Conservation (phyloP, 2,329 filamentous ascomycete genomes). For the Coleophoma cylindrospora region DNA sequence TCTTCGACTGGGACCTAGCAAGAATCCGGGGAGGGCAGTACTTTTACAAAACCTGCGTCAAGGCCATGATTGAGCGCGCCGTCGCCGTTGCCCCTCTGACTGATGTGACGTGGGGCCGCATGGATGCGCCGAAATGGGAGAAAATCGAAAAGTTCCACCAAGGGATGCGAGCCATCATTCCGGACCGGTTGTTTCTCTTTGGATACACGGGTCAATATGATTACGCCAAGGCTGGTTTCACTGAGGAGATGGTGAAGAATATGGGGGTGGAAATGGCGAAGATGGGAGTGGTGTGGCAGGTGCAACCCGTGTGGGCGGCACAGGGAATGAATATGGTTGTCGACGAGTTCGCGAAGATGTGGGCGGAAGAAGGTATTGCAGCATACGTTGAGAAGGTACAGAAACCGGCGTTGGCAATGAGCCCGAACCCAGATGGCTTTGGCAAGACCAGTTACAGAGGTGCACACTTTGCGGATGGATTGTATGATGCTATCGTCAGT, state of each 20-base stretch:
- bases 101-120: slow-evolving; percentile 56
- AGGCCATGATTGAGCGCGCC: slow-evolving; percentile 60
- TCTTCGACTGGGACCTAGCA: slow-evolving; percentile 63
- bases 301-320: slow-evolving; percentile 19
- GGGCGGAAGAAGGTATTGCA: slow-evolving; percentile 64
- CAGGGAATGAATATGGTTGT: slow-evolving; percentile 17
- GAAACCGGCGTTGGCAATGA: background rate
- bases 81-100: slow-evolving; percentile 63
- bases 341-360: slow-evolving; percentile 53
- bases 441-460: slow-evolving; percentile 48
- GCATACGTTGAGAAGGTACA: slow-evolving; percentile 66
- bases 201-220: too few species aligned
- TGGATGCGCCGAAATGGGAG: background rate
- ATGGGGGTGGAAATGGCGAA: slow-evolving; percentile 55
- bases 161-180: too few species aligned
- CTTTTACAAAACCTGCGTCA: slow-evolving; percentile 54
- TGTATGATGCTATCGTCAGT: slow-evolving; percentile 29
- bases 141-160: slow-evolving; percentile 50
- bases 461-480: slow-evolving; percentile 76
- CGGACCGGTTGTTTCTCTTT: too few species aligned
- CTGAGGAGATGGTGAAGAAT: too few species aligned
- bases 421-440: slow-evolving; percentile 16
- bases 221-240: too few species aligned
- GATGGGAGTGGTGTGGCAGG: slow-evolving; percentile 41
- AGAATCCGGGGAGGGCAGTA: slow-evolving; percentile 63